Evolutionary conservation across 2,329 filamentous ascomycete species (phyloP), one percentile per base, ranked within the genome.

Genomic region (Thermoascus crustaceus): DNA sequence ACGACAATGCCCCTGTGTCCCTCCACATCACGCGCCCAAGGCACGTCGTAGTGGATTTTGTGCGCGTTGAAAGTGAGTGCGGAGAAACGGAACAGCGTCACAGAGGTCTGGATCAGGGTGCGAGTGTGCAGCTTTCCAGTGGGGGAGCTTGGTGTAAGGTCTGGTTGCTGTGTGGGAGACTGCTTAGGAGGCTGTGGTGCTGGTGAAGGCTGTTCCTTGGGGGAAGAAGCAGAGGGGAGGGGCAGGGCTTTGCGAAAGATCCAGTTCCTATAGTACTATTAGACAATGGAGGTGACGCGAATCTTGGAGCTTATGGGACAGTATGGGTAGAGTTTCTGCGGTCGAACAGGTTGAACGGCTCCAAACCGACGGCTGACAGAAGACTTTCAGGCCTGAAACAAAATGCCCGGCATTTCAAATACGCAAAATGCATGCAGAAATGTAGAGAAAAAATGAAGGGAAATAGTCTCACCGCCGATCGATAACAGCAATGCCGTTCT

Each of bases 401-500:
- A n/a, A n/a, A n/a, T n/a, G n/a, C n/a, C n/a, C n/a, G n/a, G n/a
- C n/a, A n/a, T n/a, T n/a, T n/a, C n/a, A n/a, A n/a, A n/a, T n/a
- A n/a, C n/a, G n/a, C n/a, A n/a, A n/a, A n/a, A n/a, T n/a, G n/a
- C n/a, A n/a, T n/a, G n/a, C n/a, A n/a, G n/a, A n/a, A n/a, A n/a
- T 8, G 11, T n/a, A 14, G 18, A 22, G 16, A 18, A 19, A 8
- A 33, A 31, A 20, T 17, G 17, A 11, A 11, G 17, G 4, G 13
- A 33, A 25, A 14, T 9, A 13, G 20, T 34, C 50, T 31, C 43
- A 72, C 61, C 78, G 64, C 45, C 62, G 61, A 52, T 82, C 78
- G 21, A 71, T 52, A 18, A 82, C 45, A 0, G 67, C 67, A 29
- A 74, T 44, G 0, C 74, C 76, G 13, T 63, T 45, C 4, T 66